phyloP scores from a whole-genome alignment of 2,329 filamentous ascomycete species.

The Colletotrichum abscissum region DNA sequence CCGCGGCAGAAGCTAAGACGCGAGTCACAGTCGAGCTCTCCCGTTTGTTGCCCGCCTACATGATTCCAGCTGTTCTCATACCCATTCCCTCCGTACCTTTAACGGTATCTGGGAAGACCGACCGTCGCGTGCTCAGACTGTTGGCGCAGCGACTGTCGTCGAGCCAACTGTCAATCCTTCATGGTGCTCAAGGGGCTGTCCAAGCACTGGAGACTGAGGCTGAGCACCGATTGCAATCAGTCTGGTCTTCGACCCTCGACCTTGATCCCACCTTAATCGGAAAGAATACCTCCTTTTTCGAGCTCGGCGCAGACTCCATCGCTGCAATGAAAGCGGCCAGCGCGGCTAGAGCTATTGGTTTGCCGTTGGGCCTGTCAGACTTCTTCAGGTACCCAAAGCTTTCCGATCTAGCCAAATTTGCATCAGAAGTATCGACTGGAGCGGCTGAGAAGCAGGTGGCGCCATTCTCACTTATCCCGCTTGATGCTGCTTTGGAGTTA shows the following conservation, averaged over 20 bases:
- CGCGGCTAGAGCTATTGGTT: background rate
- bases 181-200: background rate
- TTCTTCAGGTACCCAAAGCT: background rate
- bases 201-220: background rate
- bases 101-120: no score
- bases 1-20: no score
- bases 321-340: background rate
- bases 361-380: background rate
- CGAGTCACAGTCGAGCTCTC: no score
- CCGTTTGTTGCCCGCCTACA: background rate
- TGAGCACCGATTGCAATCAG: background rate
- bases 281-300: background rate
- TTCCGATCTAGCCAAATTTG: background rate
- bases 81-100: background rate
- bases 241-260: background rate
- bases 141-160: no score
- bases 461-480: background rate
- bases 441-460: background rate
- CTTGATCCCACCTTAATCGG: background rate
- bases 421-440: background rate
- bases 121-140: no score
- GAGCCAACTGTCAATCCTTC: background rate
- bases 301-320: background rate
- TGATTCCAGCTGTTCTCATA: background rate
- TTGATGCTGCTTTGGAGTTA: background rate